Evolutionary conservation across 2,329 filamentous ascomycete genomes (phyloP).

Genomic region (Ophiostoma sp.): DNA sequence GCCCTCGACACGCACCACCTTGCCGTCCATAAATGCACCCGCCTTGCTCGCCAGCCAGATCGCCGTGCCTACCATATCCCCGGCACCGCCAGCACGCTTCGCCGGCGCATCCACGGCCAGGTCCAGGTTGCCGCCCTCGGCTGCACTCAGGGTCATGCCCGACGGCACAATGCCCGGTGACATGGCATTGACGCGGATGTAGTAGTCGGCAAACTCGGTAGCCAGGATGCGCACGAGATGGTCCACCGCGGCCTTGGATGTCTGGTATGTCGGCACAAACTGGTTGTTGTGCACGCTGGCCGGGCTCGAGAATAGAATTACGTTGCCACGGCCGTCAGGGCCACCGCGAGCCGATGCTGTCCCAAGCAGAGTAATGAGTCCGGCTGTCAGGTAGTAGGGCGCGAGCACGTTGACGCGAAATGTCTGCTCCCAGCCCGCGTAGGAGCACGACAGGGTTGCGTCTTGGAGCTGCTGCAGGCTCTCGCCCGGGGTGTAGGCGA

Average conservation of each 20-base stretch:
- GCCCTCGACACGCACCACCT: neutral
- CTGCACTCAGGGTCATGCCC: neutral
- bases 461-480: neutral
- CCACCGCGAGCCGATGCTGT: neutral
- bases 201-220: neutral
- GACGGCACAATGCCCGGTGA: neutral
- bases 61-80: neutral
- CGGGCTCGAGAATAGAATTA: neutral
- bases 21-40: neutral
- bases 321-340: neutral
- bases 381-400: neutral
- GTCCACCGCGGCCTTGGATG: neutral
- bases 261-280: neutral
- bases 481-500: neutral
- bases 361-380: neutral
- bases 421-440: neutral
- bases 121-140: slow-evolving; percentile 5
- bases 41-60: neutral
- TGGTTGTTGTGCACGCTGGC: slow-evolving; percentile 3
- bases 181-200: slow-evolving; percentile 7
- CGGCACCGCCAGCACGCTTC: neutral
- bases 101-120: neutral
- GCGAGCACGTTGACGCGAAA: neutral
- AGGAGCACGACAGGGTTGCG: neutral
- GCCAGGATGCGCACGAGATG: neutral